Evolutionary conservation across 1,284 basidiomycete genomes (phyloP).

Genomic region (Rhodotorula sp.): DNA sequence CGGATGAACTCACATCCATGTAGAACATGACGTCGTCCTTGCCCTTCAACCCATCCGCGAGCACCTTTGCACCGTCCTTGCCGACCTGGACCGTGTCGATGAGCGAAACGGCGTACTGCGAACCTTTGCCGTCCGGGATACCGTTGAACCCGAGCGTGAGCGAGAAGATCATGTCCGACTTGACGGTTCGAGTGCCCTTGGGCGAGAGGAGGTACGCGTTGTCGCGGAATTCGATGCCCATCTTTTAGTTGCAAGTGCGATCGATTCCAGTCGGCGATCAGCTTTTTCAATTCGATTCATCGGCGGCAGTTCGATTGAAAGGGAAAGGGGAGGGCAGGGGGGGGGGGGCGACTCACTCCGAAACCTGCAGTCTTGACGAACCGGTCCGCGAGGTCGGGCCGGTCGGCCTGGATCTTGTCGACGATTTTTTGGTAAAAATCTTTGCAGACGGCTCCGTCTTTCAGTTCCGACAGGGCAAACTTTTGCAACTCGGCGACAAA

Average conservation of each 20-base stretch:
- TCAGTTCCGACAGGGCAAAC: conserved; percentile 72
- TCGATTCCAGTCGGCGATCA: background rate
- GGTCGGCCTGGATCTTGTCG: conserved; percentile 71
- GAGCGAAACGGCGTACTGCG: conserved; percentile 86
- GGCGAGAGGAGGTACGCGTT: conserved; percentile 74
- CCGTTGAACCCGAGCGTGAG: conserved; percentile 81
- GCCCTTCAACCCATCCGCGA: conserved; percentile 80
- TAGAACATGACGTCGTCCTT: conserved; percentile 88
- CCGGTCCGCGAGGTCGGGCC: conserved; percentile 73
- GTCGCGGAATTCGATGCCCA: conserved; percentile 92
- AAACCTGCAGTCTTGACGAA: conserved; percentile 91
- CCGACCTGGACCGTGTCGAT: conserved; percentile 84
- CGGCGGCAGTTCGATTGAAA: background rate
- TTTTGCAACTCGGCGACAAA: conserved; percentile 74
- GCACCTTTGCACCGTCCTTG: conserved; percentile 63
- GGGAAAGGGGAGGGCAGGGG: background rate
- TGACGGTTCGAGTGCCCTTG: conserved; percentile 72
- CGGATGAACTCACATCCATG: conserved; percentile 51
- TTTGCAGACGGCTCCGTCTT: conserved; percentile 71
- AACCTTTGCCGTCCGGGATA: conserved; percentile 66
- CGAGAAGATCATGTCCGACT: conserved; percentile 80
- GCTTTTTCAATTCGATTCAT: background rate
- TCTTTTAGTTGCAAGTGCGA: conserved; percentile 46
- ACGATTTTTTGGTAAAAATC: conserved; percentile 78
- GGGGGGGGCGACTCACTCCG: conserved; percentile 49